Percentiles rank a stretch among this genome's conserved stretches.
These are phyloP conservation scores for Diospyros lotus DNA, from an alignment of 148 eudicot genomes.

Conservation along the genomic window DNA sequence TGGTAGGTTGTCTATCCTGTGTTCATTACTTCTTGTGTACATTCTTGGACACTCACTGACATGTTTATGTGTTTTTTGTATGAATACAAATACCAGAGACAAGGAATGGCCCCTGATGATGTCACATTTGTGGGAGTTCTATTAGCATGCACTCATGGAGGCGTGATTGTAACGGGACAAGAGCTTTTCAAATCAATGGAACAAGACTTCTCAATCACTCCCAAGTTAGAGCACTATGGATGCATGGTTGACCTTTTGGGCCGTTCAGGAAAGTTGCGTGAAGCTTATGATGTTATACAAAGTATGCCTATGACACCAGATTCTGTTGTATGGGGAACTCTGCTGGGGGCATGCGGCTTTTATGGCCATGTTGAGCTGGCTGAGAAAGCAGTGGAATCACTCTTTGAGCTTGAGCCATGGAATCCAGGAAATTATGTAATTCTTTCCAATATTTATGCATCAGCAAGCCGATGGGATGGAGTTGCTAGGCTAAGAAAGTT, in stretches of 20 bases:
- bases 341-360: slow-evolving; percentile 59
- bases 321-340: slow-evolving; percentile 54
- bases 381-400: slow-evolving; percentile 49
- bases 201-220: slow-evolving; percentile 27
- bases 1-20: slow-evolving; percentile 23
- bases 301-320: slow-evolving; percentile 49
- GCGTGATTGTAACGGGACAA: slow-evolving; percentile 41
- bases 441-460: slow-evolving; percentile 60
- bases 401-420: slow-evolving; percentile 54
- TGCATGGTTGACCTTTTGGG: slow-evolving; percentile 77
- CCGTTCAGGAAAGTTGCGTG: slow-evolving; percentile 44
- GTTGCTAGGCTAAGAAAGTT: slow-evolving; percentile 54
- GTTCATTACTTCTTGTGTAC: not conserved
- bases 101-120: slow-evolving; percentile 44
- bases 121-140: slow-evolving; percentile 51
- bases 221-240: slow-evolving; percentile 60
- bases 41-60: not conserved
- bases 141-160: slow-evolving; percentile 61
- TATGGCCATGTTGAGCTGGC: slow-evolving; percentile 47
- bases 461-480: slow-evolving; percentile 40
- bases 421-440: slow-evolving; percentile 71
- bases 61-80: not conserved
- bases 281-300: slow-evolving; percentile 42
- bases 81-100: slow-evolving; percentile 22
- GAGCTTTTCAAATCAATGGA: slow-evolving; percentile 43